Evolutionary conservation across 2,329 filamentous ascomycete species (phyloP), one percentile per base, ranked within the genome.

Genomic region (Neobulgaria alba): DNA sequence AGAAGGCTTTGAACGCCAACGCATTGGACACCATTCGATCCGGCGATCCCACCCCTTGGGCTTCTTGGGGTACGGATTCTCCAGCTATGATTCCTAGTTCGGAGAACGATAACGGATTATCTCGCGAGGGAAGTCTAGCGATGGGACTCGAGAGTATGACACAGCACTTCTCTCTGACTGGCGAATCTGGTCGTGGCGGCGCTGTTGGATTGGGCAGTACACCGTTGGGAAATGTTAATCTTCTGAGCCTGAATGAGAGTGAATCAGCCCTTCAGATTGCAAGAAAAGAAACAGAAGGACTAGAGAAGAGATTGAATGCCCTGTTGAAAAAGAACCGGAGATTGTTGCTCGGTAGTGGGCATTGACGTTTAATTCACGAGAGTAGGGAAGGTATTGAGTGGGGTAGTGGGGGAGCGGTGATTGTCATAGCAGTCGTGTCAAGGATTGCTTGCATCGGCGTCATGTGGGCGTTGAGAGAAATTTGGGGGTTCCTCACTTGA

Each of bases 191-290:
- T 36, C 48, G 55, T 1, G n/a, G 18, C 23, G 19, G 14, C 10
- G 21, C 16, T 31, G 15, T n/a, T 19, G 10, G 14, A 19, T 18
- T 38, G 8, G 16, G 20, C n/a, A 49, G 50, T n/a, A 50, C 53
- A 39, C 51, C 53, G 14, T 37, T 54, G 3, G 49, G 53, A 12
- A 57, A 55, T 39, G 54, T 59, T n/a, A 51, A 71, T 4, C 61
- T 77, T 5, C 73, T 82, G 67, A 75, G 66, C 35, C 67, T 81
- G 2, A 72, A 79, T 47, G 80, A 83, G 44, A 72, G 77, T 2
- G 79, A 84, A 62, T 64, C 63, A 41, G 72, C 72, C 33, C 53
- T 67, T 16, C 58, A 68, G 29, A 46, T 50, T 18, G 70, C 73
- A 19, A 67, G 69, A 37, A 75, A 72, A 56, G 78, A 82, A 57